Conservation (phyloP, 192 early-diverging fungal species). For the Podila verticillata region DNA sequence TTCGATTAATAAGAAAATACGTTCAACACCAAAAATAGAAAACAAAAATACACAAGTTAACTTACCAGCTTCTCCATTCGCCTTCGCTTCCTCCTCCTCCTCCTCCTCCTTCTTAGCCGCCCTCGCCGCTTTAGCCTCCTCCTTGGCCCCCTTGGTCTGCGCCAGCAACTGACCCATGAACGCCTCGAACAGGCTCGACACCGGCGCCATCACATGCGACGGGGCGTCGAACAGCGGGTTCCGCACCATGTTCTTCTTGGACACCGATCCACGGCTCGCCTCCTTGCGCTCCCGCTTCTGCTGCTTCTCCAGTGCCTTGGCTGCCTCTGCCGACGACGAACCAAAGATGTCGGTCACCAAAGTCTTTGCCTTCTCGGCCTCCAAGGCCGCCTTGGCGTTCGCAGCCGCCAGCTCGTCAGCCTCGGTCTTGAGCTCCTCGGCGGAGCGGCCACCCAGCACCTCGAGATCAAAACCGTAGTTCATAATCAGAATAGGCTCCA, state of each 20-base stretch:
- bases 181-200: slow-evolving; percentile 56
- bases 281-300: slow-evolving; percentile 21
- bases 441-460: slow-evolving; percentile 37
- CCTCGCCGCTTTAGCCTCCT: slow-evolving; percentile 13
- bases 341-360: slow-evolving; percentile 44
- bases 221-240: slow-evolving; percentile 60
- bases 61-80: background rate
- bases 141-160: slow-evolving; percentile 30
- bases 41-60: background rate
- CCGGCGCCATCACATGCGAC: slow-evolving; percentile 66
- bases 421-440: slow-evolving; percentile 35
- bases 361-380: slow-evolving; percentile 49
- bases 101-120: slow-evolving; percentile 15
- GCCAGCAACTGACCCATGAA: slow-evolving; percentile 57
- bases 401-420: slow-evolving; percentile 32
- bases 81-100: slow-evolving; percentile 9
- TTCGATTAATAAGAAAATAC: background rate
- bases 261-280: slow-evolving; percentile 31
- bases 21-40: background rate
- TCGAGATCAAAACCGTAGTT: slow-evolving; percentile 43
- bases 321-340: slow-evolving; percentile 1
- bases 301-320: slow-evolving; percentile 3
- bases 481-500: slow-evolving; percentile 49
- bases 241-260: slow-evolving; percentile 58
- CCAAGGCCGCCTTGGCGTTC: slow-evolving; percentile 35